Conservation (phyloP, 805 yeast species). For the Grigorovia yakushimaensis region DNA sequence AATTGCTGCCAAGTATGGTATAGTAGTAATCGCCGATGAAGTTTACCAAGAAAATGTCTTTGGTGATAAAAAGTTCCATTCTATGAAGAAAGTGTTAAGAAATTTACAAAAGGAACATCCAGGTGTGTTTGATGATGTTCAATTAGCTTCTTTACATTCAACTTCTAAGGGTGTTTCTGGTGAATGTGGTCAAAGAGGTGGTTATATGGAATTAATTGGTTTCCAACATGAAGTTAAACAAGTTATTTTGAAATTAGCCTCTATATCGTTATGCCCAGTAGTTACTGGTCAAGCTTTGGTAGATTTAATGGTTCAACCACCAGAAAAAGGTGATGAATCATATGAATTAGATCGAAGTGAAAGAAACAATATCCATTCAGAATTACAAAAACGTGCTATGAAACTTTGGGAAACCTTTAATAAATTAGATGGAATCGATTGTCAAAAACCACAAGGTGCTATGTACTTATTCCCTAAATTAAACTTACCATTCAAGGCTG, state of each 20-base stretch:
- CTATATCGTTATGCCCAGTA: slow-evolving; percentile 87
- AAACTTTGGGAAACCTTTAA: slow-evolving; percentile 61
- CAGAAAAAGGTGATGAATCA: slow-evolving; percentile 65
- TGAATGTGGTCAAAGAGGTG: slow-evolving; percentile 99
- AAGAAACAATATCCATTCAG: slow-evolving; percentile 47
- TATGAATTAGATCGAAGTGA: slow-evolving; percentile 59
- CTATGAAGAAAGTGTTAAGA: slow-evolving; percentile 72
- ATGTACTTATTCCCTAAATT: slow-evolving; percentile 92
- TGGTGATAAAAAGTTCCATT: slow-evolving; percentile 59
- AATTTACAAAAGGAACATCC: slow-evolving; percentile 47
- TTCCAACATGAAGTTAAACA: slow-evolving; percentile 60
- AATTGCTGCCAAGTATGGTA: slow-evolving; percentile 75
- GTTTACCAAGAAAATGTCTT: slow-evolving; percentile 93
- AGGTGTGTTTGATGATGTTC: slow-evolving; percentile 58
- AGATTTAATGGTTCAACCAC: slow-evolving; percentile 91
- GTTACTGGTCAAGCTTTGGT: slow-evolving; percentile 91
- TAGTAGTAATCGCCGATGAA: slow-evolving; percentile 91
- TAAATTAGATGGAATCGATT: slow-evolving; percentile 68
- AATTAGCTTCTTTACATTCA: slow-evolving; percentile 90
- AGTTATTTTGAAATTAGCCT: slow-evolving; percentile 73
- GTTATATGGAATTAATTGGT: slow-evolving; percentile 90
- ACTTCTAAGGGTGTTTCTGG: slow-evolving; percentile 96
- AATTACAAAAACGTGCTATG: slow-evolving; percentile 54
- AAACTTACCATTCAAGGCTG: slow-evolving; percentile 53
- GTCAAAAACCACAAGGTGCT: slow-evolving; percentile 92